Conservation (phyloP, 2,329 filamentous ascomycete species). For the Calonectria henricotiae region DNA sequence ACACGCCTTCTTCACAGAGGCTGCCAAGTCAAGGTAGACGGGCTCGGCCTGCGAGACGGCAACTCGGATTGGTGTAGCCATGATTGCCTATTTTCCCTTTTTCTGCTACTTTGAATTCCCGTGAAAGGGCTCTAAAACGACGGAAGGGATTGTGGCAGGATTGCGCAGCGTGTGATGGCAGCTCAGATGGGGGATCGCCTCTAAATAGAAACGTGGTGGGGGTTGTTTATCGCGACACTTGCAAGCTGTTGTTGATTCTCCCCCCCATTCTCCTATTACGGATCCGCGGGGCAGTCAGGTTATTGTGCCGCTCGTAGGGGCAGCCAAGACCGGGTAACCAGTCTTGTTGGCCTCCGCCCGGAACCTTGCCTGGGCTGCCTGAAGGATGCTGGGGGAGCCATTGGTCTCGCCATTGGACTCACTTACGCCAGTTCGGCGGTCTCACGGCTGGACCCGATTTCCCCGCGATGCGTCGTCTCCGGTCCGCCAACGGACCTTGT, state of each 20-base stretch:
- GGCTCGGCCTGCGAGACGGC: constrained; percentile 52
- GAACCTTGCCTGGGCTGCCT: constrained; percentile 2
- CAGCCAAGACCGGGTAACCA: constrained; percentile 13
- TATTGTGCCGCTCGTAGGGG: not conserved
- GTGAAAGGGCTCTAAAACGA: not conserved
- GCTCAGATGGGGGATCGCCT: constrained; percentile 5
- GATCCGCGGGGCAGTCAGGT: constrained; percentile 5
- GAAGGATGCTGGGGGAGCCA: not conserved
- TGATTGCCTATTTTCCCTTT: constrained; percentile 12
- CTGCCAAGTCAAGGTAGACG: constrained; percentile 48
- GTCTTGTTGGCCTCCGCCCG: not conserved
- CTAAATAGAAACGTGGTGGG: constrained; percentile 20
- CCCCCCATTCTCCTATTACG: constrained; percentile 3
- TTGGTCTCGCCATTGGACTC: not conserved
- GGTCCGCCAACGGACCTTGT: constrained; percentile 3
- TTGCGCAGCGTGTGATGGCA: not conserved
- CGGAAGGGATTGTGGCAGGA: constrained; percentile 2
- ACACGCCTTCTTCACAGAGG: constrained; percentile 49
- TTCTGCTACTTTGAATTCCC: not conserved
- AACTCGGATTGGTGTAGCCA: constrained; percentile 44
- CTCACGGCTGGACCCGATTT: not conserved
- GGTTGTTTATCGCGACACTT: not conserved
- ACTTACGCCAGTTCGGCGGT: not conserved
- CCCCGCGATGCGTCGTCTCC: not conserved
- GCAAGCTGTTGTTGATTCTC: not conserved